Evolutionary conservation across 129 eudicot species (phyloP), one percentile per base, ranked within the genome.

Genomic region (Mikania micrantha): DNA sequence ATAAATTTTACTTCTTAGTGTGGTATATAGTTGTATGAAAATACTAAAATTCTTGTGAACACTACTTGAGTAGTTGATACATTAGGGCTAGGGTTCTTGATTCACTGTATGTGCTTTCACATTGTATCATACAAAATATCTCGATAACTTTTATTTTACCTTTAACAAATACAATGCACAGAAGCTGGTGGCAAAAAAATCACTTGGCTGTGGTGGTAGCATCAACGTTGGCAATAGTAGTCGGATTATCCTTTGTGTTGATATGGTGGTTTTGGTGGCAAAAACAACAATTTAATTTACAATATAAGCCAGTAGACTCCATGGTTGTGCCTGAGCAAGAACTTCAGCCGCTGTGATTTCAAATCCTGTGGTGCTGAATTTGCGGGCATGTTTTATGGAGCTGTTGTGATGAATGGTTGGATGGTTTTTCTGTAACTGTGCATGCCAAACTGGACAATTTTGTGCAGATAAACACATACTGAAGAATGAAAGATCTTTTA

Each of bases 251-350:
- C 20, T 86, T 70, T 50, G 64, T 68, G 17, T 95, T 88, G 28
- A 71, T 81, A 65, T 94, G 95, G 99, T 70, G 87, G 81, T 58
- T 87, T 31, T 87, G 88, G 84, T 83, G 82, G 72, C 75, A 75
- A 42, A 78, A 80, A 76, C 83, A 84, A n/a, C 89, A 83, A 75
- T 73, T 83, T n/a, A 52, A 52, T 27, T 5, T 67, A 58, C 77
- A 84, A 15, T 94, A 94, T 84, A 83, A 90, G 77, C 97, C 97
- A 17, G 95, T 94, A 15, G 90, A 90, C 39, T 59, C 88, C 35
- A 12, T 27, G 10, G 65, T 49, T 73, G 83, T 76, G 10, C 81
- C 90, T 16, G 99, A 94, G 71, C 97, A 89, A 85, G 99, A 94
- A 72, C 95, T 94, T 56, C 99, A 94, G 69, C 99, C 95, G 0